Evolutionary conservation across 2,329 filamentous ascomycete species (phyloP).

Genomic region (Diaporthe australafricana): DNA sequence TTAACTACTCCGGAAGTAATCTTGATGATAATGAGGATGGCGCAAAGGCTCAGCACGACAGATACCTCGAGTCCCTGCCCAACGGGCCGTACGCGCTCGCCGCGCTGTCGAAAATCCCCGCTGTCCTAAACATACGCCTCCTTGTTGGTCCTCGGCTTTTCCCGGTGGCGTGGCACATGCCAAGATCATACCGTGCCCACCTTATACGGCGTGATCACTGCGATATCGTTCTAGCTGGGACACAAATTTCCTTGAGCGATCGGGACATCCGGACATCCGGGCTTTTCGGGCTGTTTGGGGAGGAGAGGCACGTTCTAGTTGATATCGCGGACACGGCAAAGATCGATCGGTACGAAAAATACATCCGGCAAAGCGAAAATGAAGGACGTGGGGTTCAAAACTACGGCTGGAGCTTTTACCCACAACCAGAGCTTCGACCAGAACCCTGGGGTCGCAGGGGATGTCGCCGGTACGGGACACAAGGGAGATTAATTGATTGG

Average conservation of each 20-base stretch:
- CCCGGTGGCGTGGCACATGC: too few relatives aligned
- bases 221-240: background rate
- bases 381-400: background rate
- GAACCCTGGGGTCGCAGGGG: background rate
- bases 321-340: background rate
- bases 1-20: background rate
- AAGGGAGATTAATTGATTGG: background rate
- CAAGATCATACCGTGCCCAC: background rate
- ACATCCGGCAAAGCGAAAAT: background rate
- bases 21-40: background rate
- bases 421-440: background rate
- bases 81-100: background rate
- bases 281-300: constrained; percentile 3
- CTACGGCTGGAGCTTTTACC: background rate
- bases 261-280: background rate
- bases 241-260: background rate
- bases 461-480: background rate
- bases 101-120: background rate
- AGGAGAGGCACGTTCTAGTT: background rate
- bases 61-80: background rate
- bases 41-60: too few relatives aligned
- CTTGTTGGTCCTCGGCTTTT: background rate
- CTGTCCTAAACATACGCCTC: background rate
- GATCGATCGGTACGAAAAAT: background rate
- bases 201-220: background rate